These are phyloP conservation scores for Candida sp. DNA, from an alignment of 1,139 yeast genomes.

Conservation along the genomic window DNA sequence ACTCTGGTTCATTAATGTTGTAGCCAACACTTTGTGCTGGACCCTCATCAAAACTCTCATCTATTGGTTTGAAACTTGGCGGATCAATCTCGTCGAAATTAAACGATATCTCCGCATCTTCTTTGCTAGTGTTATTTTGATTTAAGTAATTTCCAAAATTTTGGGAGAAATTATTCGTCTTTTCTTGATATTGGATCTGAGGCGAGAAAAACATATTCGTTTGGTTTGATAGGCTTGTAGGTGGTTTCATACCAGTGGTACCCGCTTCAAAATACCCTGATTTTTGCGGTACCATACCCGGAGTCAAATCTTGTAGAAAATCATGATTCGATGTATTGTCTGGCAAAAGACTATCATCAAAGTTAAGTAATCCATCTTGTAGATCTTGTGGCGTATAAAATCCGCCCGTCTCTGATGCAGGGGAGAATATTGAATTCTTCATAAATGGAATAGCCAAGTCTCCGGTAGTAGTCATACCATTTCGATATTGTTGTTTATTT, in stretches of 20 bases:
- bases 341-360: conserved; percentile 6
- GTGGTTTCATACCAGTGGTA: conserved; percentile 4
- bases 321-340: not conserved
- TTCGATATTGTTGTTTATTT: not conserved
- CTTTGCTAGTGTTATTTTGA: not conserved
- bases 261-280: conserved; percentile 31
- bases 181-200: conserved; percentile 6
- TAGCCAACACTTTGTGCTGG: not conserved
- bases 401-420: conserved; percentile 9
- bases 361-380: conserved; percentile 2
- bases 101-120: not conserved
- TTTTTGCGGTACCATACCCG: conserved; percentile 41
- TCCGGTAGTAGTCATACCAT: conserved; percentile 2
- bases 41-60: not conserved
- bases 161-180: conserved; percentile 9
- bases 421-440: conserved; percentile 6
- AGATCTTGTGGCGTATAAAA: conserved; percentile 3
- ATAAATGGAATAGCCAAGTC: conserved; percentile 6
- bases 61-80: not conserved
- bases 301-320: conserved; percentile 21
- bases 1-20: not conserved
- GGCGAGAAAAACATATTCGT: conserved; percentile 11
- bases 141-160: conserved; percentile 11
- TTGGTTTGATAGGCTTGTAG: conserved; percentile 6
- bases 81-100: not conserved